Percentiles rank a stretch among this genome's conserved stretches.
Evolutionary conservation across 441 rosid genomes (phyloP).

Genomic region (Bruguiera hainesii): DNA sequence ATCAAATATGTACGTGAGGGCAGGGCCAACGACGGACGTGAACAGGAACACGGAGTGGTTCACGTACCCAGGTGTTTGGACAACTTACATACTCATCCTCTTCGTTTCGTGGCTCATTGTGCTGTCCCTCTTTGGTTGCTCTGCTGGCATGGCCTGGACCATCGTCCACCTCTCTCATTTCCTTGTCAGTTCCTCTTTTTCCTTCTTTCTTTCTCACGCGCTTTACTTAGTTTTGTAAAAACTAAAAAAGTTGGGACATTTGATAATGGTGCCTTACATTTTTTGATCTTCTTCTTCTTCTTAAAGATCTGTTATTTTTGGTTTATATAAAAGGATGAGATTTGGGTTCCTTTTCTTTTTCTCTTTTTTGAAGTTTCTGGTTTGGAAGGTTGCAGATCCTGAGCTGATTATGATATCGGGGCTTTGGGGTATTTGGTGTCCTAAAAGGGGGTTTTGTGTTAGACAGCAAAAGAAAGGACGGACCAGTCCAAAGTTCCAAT

Average conservation of each 20-base stretch:
- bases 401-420: constrained; percentile 8
- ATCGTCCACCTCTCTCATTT: constrained; percentile 83
- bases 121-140: constrained; percentile 65
- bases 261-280: too few relatives aligned
- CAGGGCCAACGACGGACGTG: constrained; percentile 81
- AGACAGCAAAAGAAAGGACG: neutral
- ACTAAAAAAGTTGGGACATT: too few relatives aligned
- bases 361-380: neutral
- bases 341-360: neutral
- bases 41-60: constrained; percentile 97
- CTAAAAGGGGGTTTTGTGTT: constrained; percentile 8
- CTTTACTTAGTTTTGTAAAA: neutral
- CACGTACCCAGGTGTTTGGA: constrained; percentile 96
- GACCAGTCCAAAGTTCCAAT: constrained; percentile 4
- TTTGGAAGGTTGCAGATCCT: neutral
- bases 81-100: constrained; percentile 65
- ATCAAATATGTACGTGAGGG: constrained; percentile 67
- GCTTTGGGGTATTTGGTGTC: neutral
- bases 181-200: constrained; percentile 33
- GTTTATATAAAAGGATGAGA: neutral
- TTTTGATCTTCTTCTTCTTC: neutral
- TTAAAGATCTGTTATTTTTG: neutral
- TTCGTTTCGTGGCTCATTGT: constrained; percentile 79
- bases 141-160: constrained; percentile 96
- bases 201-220: neutral